Conservation (phyloP, 2,329 filamentous ascomycete genomes). For the Neurospora crassa region DNA sequence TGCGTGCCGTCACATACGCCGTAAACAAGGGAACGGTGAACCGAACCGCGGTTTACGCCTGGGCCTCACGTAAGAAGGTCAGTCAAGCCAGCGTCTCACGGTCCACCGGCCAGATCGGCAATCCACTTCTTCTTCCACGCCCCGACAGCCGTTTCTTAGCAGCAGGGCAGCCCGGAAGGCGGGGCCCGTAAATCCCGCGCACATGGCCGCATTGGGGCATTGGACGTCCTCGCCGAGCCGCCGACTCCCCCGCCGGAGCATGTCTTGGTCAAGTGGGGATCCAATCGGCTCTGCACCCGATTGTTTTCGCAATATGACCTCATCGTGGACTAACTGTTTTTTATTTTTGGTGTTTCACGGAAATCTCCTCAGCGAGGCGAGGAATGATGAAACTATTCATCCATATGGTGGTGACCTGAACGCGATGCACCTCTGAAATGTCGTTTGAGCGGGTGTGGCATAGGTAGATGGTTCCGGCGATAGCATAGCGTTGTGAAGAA, state of each 20-base stretch:
- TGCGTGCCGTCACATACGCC: background rate
- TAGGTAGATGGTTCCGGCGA: background rate
- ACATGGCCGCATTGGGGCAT: background rate
- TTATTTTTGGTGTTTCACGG: background rate
- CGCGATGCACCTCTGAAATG: background rate
- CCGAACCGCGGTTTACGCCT: background rate
- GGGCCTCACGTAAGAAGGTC: background rate
- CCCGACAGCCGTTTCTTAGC: background rate
- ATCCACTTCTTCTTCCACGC: background rate
- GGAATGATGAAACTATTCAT: background rate
- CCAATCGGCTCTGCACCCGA: slow-evolving; percentile 6
- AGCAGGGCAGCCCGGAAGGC: background rate
- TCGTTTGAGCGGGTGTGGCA: background rate
- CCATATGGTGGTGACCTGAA: background rate
- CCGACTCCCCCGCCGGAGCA: background rate
- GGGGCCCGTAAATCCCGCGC: slow-evolving; percentile 8
- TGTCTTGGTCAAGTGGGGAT: background rate
- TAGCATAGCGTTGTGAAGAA: background rate
- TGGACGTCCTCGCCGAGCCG: background rate
- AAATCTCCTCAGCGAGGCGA: background rate
- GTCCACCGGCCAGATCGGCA: background rate
- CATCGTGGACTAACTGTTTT: slow-evolving; percentile 4
- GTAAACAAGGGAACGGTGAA: slow-evolving; percentile 1
- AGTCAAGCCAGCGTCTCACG: background rate
- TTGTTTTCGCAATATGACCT: slow-evolving; percentile 9